phyloP scores from a whole-genome alignment of 441 rosid species.

The Hura crepitans region DNA sequence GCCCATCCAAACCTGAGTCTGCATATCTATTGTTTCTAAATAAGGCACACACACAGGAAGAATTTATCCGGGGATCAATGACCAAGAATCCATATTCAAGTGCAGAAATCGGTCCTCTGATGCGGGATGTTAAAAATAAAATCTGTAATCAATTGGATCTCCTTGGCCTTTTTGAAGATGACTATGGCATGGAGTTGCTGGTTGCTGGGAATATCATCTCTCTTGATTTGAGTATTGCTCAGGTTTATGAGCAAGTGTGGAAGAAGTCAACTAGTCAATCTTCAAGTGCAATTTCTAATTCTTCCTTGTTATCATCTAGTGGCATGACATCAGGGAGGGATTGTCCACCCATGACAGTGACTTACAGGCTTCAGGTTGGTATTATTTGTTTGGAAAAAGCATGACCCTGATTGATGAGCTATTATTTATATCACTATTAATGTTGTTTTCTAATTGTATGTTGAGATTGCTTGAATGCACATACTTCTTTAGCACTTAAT shows the following conservation, averaged over 20 bases:
- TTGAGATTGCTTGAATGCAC: not conserved
- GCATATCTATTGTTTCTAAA: slow-evolving; percentile 82
- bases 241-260: slow-evolving; percentile 99
- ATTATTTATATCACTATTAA: not conserved
- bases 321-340: slow-evolving; percentile 67
- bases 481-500: not conserved
- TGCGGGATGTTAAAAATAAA: slow-evolving; percentile 99
- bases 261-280: slow-evolving; percentile 88
- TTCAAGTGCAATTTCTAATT: slow-evolving; percentile 55
- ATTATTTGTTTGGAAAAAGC: not conserved
- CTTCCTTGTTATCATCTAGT: slow-evolving; percentile 65
- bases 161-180: slow-evolving; percentile 91
- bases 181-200: slow-evolving; percentile 96
- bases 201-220: slow-evolving; percentile 99
- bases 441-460: not conserved
- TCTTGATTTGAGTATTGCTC: slow-evolving; percentile 96
- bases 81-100: slow-evolving; percentile 99
- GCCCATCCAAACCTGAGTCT: slow-evolving; percentile 97
- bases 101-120: slow-evolving; percentile 97
- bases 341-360: slow-evolving; percentile 94
- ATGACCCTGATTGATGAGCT: not conserved
- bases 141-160: slow-evolving; percentile 97
- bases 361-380: slow-evolving; percentile 98
- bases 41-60: slow-evolving; percentile 99
- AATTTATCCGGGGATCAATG: slow-evolving; percentile 99